Base-by-base conservation (phyloP, 805 yeast genomes). In the Ogataea paradorogensis region DNA sequence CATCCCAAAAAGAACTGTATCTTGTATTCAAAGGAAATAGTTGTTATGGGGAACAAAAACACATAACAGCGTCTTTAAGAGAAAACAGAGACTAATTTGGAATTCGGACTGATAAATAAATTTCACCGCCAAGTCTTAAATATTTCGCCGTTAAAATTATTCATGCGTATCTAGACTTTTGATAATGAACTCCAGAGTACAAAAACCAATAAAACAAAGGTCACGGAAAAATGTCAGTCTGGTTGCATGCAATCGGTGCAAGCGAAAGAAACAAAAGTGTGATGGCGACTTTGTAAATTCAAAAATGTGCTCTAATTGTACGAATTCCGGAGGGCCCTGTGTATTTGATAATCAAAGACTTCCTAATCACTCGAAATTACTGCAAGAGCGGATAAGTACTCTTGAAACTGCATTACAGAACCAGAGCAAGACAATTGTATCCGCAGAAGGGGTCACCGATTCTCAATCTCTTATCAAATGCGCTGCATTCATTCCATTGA, bases 401-500 rank as follows among this genome's bases (percentile, higher is more conserved):
- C 21, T 45, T 16, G 48, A 45, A 24, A 11, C 24, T 7, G 16
- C 28, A 14, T 22, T 37, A 3, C 22, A 15, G 23, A 30, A 30
- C 7, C 15, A 26, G 30, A 20, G 20, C 21, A 11, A 6, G 8
- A 16, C n/a, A 23, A 23, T 6, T 18, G 20, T 23, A 5, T 11
- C 25, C 25, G n/a, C 25, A 5, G 25, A 23, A 5, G 9, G n/a
- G n/a, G n/a, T n/a, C n/a, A n/a, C n/a, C 7, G 9, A 23, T 4
- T 9, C 10, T 5, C 35, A n/a, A 11, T 39, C 44, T 11, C 25
- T 46, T 7, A 36, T 45, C 14, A 44, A 33, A 36, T 46, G 50
- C 43, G 50, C 50, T 4, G 50, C 47, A 1, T 30, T 40, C 14
- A 33, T 46, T 7, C 50, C 50, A 1, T 28, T 46, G 33, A 43